Conservation (phyloP, 2,329 filamentous ascomycete species). For the Fusarium sp. region DNA sequence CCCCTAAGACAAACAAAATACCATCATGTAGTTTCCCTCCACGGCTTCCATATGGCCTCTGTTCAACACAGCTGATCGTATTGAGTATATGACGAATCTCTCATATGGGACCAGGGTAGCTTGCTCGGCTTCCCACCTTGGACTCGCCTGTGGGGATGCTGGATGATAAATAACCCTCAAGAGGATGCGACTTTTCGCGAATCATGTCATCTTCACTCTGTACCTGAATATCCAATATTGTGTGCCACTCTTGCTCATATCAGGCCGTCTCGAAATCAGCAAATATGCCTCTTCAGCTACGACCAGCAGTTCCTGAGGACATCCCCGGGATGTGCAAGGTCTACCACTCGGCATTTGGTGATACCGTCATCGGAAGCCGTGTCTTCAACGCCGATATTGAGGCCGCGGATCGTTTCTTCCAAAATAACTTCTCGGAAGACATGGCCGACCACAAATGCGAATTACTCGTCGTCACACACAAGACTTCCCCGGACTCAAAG, state of each 20-base stretch:
- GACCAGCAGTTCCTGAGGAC: slow-evolving; percentile 58
- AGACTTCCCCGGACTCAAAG: slow-evolving; percentile 42
- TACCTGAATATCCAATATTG: not conserved
- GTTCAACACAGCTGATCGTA: not conserved
- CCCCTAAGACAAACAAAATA: not conserved
- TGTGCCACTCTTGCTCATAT: not conserved
- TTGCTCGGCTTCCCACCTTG: slow-evolving; percentile 12
- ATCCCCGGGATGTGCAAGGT: slow-evolving; percentile 57
- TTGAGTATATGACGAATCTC: not conserved
- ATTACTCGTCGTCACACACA: slow-evolving; percentile 56
- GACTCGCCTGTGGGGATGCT: slow-evolving; percentile 27
- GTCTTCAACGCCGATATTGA: slow-evolving; percentile 54
- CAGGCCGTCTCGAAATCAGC: not conserved
- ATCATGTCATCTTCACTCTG: slow-evolving; percentile 2
- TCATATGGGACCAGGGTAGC: slow-evolving; percentile 13
- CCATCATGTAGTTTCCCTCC: not conserved
- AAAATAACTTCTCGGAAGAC: slow-evolving; percentile 53
- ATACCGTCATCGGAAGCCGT: slow-evolving; percentile 54
- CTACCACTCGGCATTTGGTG: slow-evolving; percentile 61
- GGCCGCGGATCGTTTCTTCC: slow-evolving; percentile 54
- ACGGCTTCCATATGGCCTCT: not conserved
- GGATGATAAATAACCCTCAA: slow-evolving; percentile 9
- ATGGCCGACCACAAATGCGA: slow-evolving; percentile 56
- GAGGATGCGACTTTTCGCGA: not conserved
- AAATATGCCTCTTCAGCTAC: slow-evolving; percentile 51